Evolutionary conservation across 2,329 filamentous ascomycete genomes (phyloP).

Genomic region (Sarocladium kiliense): DNA sequence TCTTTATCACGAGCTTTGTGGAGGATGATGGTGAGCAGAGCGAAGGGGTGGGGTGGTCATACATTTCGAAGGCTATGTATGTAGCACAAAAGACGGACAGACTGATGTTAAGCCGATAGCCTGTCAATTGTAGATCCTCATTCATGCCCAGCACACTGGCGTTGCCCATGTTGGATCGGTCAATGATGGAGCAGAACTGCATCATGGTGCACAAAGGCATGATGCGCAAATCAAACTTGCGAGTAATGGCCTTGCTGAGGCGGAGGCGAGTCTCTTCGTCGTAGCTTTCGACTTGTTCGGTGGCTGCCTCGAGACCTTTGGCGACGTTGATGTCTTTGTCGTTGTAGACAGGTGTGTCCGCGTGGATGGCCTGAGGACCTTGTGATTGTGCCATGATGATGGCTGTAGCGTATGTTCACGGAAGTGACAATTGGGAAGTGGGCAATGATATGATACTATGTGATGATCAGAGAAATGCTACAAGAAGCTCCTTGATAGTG

Average conservation of each 20-base stretch:
- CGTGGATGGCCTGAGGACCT: no score
- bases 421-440: no score
- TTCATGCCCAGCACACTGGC: slow-evolving; percentile 38
- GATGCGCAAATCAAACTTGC: background rate
- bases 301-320: background rate
- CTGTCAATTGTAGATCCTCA: slow-evolving; percentile 34
- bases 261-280: background rate
- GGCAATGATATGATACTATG: no score
- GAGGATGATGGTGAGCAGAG: no score
- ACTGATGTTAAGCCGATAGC: slow-evolving; percentile 38
- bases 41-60: no score
- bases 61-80: background rate
- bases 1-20: no score
- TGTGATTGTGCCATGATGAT: no score
- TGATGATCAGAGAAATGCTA: no score
- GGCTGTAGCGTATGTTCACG: no score
- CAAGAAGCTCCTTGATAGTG: no score
- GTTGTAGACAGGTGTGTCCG: background rate
- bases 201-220: background rate
- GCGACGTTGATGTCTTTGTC: background rate
- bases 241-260: background rate
- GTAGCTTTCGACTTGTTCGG: background rate
- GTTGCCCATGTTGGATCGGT: slow-evolving; percentile 22
- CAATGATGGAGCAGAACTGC: background rate
- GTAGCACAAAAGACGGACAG: slow-evolving; percentile 23